Base-by-base conservation (phyloP, 2,329 filamentous ascomycete genomes). In the Diplodia corticola region DNA sequence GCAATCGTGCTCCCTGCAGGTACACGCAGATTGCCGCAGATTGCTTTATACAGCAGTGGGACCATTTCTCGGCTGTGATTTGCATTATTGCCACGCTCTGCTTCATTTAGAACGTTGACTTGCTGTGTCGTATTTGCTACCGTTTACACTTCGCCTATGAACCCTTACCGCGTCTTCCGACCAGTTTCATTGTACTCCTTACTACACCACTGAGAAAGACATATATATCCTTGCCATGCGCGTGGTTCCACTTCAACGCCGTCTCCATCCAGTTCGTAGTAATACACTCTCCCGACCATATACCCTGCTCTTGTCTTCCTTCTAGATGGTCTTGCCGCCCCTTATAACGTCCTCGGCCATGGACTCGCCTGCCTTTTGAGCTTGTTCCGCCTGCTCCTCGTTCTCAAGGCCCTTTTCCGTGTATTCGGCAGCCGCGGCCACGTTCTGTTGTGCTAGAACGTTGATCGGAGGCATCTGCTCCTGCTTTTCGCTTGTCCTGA, bases 301-400 rank as follows among this genome's bases (percentile, higher is more conserved):
- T 20, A 12, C n/a, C 7, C 24, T 22, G 15, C 37, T 17, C 15
- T 10, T 30, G 24, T 1, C 5, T 26, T 26, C 13, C 37, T 4
- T 63, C 60, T 44, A 63, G 26, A 53, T 63, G 33, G 13, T 24
- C 10, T 63, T 63, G 5, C 20, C 60, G 17, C 48, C 60, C 44
- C 60, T 63, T 30, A 15, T 20, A 9, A 63, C 48, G 13, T 24
- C 46, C 20, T 51, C 60, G 2, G 46, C 60, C 37, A 35, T 7
- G 9, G 60, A 63, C 7, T 12, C 48, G 4, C 28, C 22, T 15
- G 17, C 3, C 20, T 55, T 24, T 37, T 46, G 15, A 6, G 17
- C 33, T 7, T 48, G 12, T 24, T 67, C 65, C 20, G n/a, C 17
- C 15, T 67, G 30, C 20, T 40, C 9, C 22, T 67, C 59, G 40